Evolutionary conservation across 306 rosid species (phyloP).

Genomic region (Senna siamea): DNA sequence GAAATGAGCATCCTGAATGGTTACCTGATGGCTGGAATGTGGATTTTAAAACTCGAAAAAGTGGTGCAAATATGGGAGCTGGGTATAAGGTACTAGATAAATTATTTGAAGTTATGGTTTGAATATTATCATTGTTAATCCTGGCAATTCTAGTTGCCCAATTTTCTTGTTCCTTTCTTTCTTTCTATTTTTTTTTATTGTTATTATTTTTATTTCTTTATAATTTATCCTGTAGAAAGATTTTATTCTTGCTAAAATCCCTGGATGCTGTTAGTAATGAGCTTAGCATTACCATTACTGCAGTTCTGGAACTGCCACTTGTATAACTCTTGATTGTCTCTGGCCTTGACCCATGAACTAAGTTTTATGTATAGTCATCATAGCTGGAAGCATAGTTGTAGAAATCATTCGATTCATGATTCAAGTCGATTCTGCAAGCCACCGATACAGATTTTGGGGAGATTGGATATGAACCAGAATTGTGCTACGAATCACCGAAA

Average conservation of each 20-base stretch:
- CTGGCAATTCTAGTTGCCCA: conserved; percentile 3
- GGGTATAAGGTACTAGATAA: conserved; percentile 66
- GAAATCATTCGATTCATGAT: too few relatives aligned
- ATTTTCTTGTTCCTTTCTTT: not conserved
- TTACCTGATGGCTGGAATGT: conserved; percentile 86
- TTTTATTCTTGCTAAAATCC: conserved; percentile 32
- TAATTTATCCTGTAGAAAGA: not conserved
- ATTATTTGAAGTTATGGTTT: conserved; percentile 23
- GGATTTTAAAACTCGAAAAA: conserved; percentile 66
- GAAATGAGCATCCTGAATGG: conserved; percentile 72
- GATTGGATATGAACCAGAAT: too few relatives aligned
- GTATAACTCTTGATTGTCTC: too few relatives aligned
- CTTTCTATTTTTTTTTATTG: too few relatives aligned
- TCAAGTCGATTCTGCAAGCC: too few relatives aligned
- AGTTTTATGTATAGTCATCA: too few relatives aligned
- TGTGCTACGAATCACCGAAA: too few relatives aligned
- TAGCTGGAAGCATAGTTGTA: not conserved
- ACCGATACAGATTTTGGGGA: too few relatives aligned
- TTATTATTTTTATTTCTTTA: not conserved
- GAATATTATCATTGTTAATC: conserved; percentile 17
- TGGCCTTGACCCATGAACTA: too few relatives aligned
- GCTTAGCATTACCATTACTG: conserved; percentile 22
- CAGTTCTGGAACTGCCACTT: conserved; percentile 7
- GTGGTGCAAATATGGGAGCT: conserved; percentile 67
- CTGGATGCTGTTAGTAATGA: not conserved